phyloP scores from a whole-genome alignment of 2,329 filamentous ascomycete species.

The Aspergillus fumigatiaffinis region DNA sequence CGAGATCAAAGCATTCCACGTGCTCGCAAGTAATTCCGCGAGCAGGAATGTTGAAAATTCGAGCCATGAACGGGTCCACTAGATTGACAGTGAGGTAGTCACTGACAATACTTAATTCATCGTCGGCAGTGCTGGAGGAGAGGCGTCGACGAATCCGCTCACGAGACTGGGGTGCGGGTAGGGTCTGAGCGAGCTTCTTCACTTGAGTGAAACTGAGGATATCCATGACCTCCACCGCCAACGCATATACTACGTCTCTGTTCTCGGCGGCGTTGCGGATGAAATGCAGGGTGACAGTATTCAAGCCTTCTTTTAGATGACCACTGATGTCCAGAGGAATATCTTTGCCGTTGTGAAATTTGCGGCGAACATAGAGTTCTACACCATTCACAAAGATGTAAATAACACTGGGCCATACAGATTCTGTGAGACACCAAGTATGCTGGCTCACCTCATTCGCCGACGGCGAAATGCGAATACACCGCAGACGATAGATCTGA shows the following conservation, averaged over 20 bases:
- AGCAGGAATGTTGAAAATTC: conserved; percentile 66
- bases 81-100: conserved; percentile 60
- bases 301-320: conserved; percentile 56
- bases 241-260: conserved; percentile 45
- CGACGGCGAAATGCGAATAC: conserved; percentile 47
- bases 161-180: conserved; percentile 50
- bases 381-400: conserved; percentile 65
- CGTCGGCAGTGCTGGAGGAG: conserved; percentile 43
- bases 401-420: conserved; percentile 66
- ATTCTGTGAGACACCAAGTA: conserved; percentile 62
- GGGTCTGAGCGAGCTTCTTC: conserved; percentile 35
- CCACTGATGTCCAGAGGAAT: conserved; percentile 70
- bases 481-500: conserved; percentile 65
- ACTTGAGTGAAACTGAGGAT: conserved; percentile 45
- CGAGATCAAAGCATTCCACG: conserved; percentile 84
- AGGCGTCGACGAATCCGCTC: conserved; percentile 54
- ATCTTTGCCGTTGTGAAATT: conserved; percentile 70
- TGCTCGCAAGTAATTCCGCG: conserved; percentile 69
- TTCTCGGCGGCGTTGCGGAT: conserved; percentile 39
- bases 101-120: conserved; percentile 60
- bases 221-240: conserved; percentile 69
- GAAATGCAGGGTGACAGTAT: conserved; percentile 55
- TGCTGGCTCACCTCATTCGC: conserved; percentile 38
- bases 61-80: conserved; percentile 62
- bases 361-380: conserved; percentile 59